phyloP scores from a whole-genome alignment of 2,329 filamentous ascomycete genomes.

The Penicillium sp. region DNA sequence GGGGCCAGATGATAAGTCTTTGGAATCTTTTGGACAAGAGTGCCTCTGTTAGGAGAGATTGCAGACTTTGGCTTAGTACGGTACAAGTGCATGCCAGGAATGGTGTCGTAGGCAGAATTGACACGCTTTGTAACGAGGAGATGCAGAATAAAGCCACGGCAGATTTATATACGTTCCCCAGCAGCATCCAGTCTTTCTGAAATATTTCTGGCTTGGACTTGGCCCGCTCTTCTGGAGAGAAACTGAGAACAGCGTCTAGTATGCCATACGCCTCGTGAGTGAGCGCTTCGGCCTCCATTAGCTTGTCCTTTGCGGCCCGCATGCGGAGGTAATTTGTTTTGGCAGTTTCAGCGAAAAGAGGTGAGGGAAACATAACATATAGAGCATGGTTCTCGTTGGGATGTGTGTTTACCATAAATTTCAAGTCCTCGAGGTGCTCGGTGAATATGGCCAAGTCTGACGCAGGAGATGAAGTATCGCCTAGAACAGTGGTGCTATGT shows the following conservation, averaged over 20 bases:
- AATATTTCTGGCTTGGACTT: constrained; percentile 15
- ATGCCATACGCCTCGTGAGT: constrained; percentile 19
- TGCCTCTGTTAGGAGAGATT: background rate
- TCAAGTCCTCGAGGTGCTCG: background rate
- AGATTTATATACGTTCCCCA: constrained; percentile 28
- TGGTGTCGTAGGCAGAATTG: constrained; percentile 22
- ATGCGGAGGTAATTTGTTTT: constrained; percentile 22
- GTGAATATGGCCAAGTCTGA: background rate
- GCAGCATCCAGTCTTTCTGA: constrained; percentile 24
- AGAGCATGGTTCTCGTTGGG: background rate
- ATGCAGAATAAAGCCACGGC: constrained; percentile 36
- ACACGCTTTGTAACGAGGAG: constrained; percentile 32
- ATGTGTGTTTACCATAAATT: background rate
- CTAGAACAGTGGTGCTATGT: background rate
- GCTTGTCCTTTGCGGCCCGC: constrained; percentile 14
- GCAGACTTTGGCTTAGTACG: background rate
- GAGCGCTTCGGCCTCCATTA: background rate
- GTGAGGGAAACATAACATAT: background rate
- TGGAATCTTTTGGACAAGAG: constrained; percentile 9
- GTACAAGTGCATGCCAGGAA: constrained; percentile 11
- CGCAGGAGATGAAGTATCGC: background rate
- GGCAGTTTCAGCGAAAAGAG: background rate
- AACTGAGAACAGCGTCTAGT: constrained; percentile 26
- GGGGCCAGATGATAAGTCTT: constrained; percentile 32
- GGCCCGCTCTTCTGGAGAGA: constrained; percentile 28